Base-by-base conservation (phyloP, 345 rosid species). In the Mallotus nudiflorus region DNA sequence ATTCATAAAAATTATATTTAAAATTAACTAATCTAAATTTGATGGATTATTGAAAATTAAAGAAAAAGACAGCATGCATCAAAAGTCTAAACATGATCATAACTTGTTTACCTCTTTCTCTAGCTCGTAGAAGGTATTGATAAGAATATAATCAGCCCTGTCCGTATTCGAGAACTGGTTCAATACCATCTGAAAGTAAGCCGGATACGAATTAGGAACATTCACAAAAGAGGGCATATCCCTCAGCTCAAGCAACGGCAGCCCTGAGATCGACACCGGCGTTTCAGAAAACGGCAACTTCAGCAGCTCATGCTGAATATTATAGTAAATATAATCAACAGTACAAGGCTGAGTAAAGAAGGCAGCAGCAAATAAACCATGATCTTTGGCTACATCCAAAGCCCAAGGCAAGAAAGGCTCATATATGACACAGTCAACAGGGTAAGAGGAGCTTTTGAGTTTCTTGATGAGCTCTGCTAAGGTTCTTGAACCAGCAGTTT, bases 271-370 rank as follows among this genome's bases (percentile, higher is more conserved):
- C 12, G 44, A 13, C 10, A 86, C 72, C 0, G 85, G 80, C 22
- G 54, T n/a, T 0, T 77, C 76, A 35, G 75, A 7, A 27, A 84
- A 44, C 6, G 96, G 92, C 61, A 82, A 68, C 15, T 53, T 77
- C 74, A 92, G 29, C 60, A 75, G 27, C 29, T 87, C 85, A 6
- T 33, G 57, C 16, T 78, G 78, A 67, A 73, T 57, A n/a, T 69
- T 59, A n/a, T 87, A 88, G 45, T 83, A 86, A 5, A 92, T 44
- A 54, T 76, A 89, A 80, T 89, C 72, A 11, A 89, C 91, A 0
- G 82, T 81, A 61, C 93, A 90, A 6, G 81, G 62, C 42, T 90
- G 93, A 3, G 97, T 90, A 44, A 92, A 92, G 73, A 92, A 88
- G 4, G 85, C 80, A 1, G 91, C 93, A 0, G 75, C 90, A 8